Evolutionary conservation across 1,284 basidiomycete species (phyloP).

Genomic region (Tilletia horrida): DNA sequence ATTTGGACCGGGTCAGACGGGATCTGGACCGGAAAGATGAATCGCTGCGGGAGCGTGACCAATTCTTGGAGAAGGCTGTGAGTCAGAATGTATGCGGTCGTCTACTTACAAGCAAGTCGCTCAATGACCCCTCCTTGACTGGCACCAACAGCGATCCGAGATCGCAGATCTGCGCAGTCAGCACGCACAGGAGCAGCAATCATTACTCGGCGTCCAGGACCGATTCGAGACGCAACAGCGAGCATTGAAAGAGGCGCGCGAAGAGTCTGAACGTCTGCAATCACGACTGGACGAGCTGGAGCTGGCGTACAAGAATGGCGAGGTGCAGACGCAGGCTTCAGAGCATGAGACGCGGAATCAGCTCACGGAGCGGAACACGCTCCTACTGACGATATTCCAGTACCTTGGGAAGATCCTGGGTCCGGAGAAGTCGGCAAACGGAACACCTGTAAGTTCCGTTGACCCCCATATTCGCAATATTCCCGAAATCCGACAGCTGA

Average conservation of each 20-base stretch:
- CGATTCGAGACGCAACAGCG: conserved; percentile 46
- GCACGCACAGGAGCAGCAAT: conserved; percentile 45
- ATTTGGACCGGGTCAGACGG: conserved; percentile 69
- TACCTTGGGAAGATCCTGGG: conserved; percentile 91
- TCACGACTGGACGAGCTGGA: conserved; percentile 36
- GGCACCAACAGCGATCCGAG: conserved; percentile 27
- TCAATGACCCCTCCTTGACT: conserved; percentile 17
- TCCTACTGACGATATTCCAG: conserved; percentile 86
- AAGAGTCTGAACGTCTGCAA: conserved; percentile 53
- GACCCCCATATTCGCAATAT: too few species aligned
- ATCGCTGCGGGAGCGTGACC: conserved; percentile 67
- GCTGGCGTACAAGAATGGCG: conserved; percentile 61
- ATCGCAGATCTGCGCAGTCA: conserved; percentile 38
- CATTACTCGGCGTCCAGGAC: conserved; percentile 42
- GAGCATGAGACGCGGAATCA: conserved; percentile 83
- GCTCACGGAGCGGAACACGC: conserved; percentile 83
- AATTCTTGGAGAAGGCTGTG: conserved; percentile 67
- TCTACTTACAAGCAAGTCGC: conserved; percentile 8
- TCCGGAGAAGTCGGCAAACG: conserved; percentile 60
- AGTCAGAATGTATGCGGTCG: conserved; percentile 27
- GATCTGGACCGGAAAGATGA: conserved; percentile 71
- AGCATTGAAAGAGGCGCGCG: conserved; percentile 21
- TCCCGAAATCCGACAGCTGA: conserved; percentile 57
- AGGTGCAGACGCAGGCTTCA: conserved; percentile 67
- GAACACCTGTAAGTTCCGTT: background rate